Evolutionary conservation across 2,329 filamentous ascomycete species (phyloP), one percentile per base, ranked within the genome.

Genomic region (Colletotrichum sublineola): DNA sequence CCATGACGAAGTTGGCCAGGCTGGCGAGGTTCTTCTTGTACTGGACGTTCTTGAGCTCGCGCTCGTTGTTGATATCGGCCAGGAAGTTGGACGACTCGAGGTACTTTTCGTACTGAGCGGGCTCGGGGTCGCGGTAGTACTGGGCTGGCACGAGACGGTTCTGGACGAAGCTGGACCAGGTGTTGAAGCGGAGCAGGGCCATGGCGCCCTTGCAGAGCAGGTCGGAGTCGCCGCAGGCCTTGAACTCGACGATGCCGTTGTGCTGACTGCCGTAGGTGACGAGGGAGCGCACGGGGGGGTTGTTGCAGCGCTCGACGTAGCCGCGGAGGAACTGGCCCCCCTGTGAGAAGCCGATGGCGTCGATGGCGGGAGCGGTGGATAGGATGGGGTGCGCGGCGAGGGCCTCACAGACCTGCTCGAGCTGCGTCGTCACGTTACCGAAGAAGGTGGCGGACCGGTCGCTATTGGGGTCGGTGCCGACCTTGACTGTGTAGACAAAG

Each of bases 21-120:
- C 78, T 82, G 9, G 87, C 87, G 60, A 99, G 76, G 79, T 96
- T 93, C 76, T 88, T 82, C 79, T 88, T 91, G 81, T 98, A 99
- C 15, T 84, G 87, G 46, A 82, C 78, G 78, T 95, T 97, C 88
- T 97, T 97, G 67, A 84, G 73, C 61, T 75, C 75, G 14, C 95
- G 88, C 88, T 99, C 96, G 81, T 98, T 98, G 83, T 99, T 99
- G 83, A 98, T 92, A 79, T 98, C 96, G 12, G 96, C 96, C 11
- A 99, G 86, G 82, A 97, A 98, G 80, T 95, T 96, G 77, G 93
- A 96, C 79, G 90, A 81, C 75, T 91, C 89, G 29, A 98, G 88
- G 80, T 98, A 99, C 40, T 86, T 83, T 0, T 91, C 89, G 81
- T 94, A 82, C 79, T 95, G 84, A 71, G 85, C 81, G 77, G 84